phyloP scores from a whole-genome alignment of 768 basidiomycete species.

The Lactifluus piperatus region DNA sequence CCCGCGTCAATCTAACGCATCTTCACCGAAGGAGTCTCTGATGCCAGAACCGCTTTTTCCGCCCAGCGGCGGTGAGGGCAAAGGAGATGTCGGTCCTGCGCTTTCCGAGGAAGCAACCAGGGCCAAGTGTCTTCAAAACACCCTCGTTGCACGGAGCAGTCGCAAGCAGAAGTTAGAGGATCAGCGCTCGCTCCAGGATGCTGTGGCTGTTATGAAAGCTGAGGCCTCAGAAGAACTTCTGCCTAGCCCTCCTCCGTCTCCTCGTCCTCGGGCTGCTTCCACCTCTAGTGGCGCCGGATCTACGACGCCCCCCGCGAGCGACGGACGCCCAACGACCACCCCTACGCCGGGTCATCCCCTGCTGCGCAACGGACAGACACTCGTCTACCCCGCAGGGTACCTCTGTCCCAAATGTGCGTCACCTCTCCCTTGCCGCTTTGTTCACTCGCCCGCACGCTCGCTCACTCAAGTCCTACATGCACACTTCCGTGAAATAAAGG shows the following conservation, averaged over 20 bases:
- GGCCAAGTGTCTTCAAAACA: no score
- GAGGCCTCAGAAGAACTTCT: no score
- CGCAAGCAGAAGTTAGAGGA: no score
- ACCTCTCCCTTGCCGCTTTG: not conserved
- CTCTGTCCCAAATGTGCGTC: slow-evolving; percentile 59
- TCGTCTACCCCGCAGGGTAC: slow-evolving; percentile 62
- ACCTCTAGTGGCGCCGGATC: slow-evolving; percentile 2
- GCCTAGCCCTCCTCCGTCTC: slow-evolving; percentile 24
- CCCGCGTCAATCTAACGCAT: no score
- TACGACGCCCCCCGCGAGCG: slow-evolving; percentile 29
- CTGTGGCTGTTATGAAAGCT: no score
- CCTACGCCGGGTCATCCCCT: slow-evolving; percentile 64
- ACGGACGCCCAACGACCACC: slow-evolving; percentile 52
- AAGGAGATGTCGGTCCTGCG: no score
- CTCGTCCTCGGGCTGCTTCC: slow-evolving; percentile 14
- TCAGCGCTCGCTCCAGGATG: no score
- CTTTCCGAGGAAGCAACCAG: no score
- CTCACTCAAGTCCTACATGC: not conserved
- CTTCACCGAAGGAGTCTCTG: no score
- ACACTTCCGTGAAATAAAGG: slow-evolving; percentile 36
- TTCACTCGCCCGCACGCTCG: not conserved
- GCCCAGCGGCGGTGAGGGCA: no score
- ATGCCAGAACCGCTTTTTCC: no score
- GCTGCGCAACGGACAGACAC: slow-evolving; percentile 46
- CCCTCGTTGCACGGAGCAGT: no score